Evolutionary conservation across 2,329 filamentous ascomycete species (phyloP), one percentile per base, ranked within the genome.

Genomic region (Aspergillus udagawae): DNA sequence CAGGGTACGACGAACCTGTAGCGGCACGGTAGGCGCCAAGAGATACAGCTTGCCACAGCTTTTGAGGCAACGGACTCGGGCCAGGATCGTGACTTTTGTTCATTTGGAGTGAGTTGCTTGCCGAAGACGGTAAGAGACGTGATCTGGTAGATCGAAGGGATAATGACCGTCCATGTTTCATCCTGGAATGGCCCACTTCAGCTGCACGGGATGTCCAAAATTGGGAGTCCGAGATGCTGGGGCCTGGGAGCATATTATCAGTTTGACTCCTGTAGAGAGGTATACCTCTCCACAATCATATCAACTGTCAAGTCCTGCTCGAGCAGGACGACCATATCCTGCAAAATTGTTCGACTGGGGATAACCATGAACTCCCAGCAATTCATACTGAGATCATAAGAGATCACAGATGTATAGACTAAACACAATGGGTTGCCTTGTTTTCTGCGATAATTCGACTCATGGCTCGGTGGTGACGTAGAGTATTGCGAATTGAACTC

Each of bases 61-160:
- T 53, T 44, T 20, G 53, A 28, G 44, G 51, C 35, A 47, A 50
- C 12, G 52, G 38, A 20, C 14, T 53, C 42, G 27, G 9, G 17
- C 3, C 3, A 23, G 12, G 27, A 58, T 64, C 59, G 55, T 63
- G 59, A 58, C 44, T 51, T 51, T 44, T 52, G 29, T 17, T 38
- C 32, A 23, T 29, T 52, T n/a, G 48, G n/a, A 41, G 49, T 25
- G 52, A 44, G 47, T 57, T 53, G 45, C 38, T 54, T 51, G 52
- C 60, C 47, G 60, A 61, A 58, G 54, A 59, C 55, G 60, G 62
- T 50, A 50, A 51, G 35, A 49, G n/a, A 47, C 3, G 45, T 53
- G 58, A 53, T 64, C 60, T 25, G 60, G 27, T 64, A 63, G 62
- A 63, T 59, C 60, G 54, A 58, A 58, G 56, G 55, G 42, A 57